A percentile compares a stretch with the other conserved stretches of the same genome.
These are phyloP conservation scores for Lentinula novae-zelandiae DNA, from an alignment of 1,284 basidiomycete species.

Conservation along the genomic window DNA sequence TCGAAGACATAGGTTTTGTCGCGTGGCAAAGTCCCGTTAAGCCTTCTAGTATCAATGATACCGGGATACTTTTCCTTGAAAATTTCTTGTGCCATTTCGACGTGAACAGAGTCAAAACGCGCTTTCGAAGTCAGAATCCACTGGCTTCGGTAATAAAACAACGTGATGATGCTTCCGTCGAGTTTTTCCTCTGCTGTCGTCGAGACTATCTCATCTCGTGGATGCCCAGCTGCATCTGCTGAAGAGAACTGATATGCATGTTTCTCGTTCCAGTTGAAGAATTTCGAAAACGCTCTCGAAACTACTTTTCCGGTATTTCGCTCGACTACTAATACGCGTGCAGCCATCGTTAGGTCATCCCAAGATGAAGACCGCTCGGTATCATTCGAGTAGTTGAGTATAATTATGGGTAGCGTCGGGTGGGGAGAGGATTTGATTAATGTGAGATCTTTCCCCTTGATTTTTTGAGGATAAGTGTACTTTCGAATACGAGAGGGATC, in stretches of 20 bases:
- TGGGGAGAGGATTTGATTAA: constrained; percentile 14
- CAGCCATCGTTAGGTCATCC: constrained; percentile 11
- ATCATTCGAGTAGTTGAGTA: constrained; percentile 13
- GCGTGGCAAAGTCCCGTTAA: not conserved
- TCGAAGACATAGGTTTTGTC: constrained; percentile 16
- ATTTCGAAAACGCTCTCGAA: constrained; percentile 15
- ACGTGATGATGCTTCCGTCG: constrained; percentile 15
- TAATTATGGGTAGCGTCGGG: constrained; percentile 11
- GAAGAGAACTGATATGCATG: constrained; percentile 8
- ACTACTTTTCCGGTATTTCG: constrained; percentile 6
- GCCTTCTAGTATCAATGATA: not conserved
- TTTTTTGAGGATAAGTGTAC: not conserved
- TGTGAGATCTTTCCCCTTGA: constrained; percentile 7
- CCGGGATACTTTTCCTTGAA: constrained; percentile 9
- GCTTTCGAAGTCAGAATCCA: constrained; percentile 14
- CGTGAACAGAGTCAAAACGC: constrained; percentile 10
- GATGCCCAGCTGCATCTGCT: no score
- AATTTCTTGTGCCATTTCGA: constrained; percentile 12
- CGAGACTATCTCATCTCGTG: not conserved
- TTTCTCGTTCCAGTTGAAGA: constrained; percentile 15
- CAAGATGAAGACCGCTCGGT: not conserved
- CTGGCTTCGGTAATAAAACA: constrained; percentile 12
- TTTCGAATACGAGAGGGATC: not conserved
- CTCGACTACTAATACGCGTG: constrained; percentile 12
- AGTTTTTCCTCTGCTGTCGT: constrained; percentile 14